phyloP scores from a whole-genome alignment of 306 rosid species.

The Cicer bijugum region DNA sequence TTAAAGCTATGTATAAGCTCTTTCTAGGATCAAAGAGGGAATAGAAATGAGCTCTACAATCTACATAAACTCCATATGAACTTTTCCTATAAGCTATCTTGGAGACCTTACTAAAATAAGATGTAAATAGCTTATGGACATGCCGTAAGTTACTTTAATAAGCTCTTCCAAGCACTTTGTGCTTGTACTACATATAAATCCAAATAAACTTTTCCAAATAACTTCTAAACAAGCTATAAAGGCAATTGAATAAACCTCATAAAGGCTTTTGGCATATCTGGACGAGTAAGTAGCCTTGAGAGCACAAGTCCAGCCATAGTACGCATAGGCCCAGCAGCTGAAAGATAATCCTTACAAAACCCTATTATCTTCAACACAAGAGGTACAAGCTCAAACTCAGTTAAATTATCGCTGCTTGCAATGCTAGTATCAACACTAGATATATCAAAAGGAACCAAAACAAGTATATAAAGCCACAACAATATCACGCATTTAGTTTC shows the following conservation, averaged over 20 bases:
- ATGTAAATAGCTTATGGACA: neutral
- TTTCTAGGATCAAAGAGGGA: neutral
- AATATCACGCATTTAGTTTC: constrained; percentile 92
- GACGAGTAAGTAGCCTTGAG: constrained; percentile 89
- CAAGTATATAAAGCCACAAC: constrained; percentile 90
- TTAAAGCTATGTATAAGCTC: neutral
- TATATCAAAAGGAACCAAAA: constrained; percentile 92
- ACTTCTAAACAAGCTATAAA: neutral
- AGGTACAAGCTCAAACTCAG: constrained; percentile 70
- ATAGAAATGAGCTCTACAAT: neutral
- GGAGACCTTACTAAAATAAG: neutral
- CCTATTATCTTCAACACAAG: constrained; percentile 81
- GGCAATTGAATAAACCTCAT: constrained; percentile 50
- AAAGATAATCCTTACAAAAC: constrained; percentile 83
- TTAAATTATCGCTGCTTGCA: constrained; percentile 53
- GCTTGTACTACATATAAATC: neutral
- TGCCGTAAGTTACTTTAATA: neutral
- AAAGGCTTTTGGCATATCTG: constrained; percentile 93
- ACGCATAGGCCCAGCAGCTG: constrained; percentile 88
- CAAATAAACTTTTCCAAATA: neutral
- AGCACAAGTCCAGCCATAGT: constrained; percentile 87
- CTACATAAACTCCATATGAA: neutral
- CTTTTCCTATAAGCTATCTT: neutral
- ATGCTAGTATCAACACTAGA: constrained; percentile 86
- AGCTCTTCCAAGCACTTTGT: constrained; percentile 7